phyloP scores from a whole-genome alignment of 1,139 yeast species.

The Debaryomycetaceae sp. region DNA sequence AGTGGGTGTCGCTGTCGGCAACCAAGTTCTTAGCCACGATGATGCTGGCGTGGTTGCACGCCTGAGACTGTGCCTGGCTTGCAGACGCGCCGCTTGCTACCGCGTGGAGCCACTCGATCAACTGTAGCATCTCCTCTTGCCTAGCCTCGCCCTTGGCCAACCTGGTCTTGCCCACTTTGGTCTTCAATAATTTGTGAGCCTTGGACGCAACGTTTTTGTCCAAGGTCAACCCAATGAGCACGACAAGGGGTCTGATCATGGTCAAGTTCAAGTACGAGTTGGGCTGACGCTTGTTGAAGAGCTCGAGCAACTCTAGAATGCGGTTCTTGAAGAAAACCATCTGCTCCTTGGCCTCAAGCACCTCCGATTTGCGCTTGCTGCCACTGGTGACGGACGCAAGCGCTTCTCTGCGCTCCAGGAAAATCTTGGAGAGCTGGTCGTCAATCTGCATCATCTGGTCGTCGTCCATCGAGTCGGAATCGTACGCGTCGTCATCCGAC shows the following conservation, averaged over 20 bases:
- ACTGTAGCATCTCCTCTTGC: constrained; percentile 17
- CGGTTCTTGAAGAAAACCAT: constrained; percentile 78
- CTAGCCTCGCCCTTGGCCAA: constrained; percentile 17
- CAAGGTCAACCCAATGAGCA: constrained; percentile 59
- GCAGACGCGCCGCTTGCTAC: constrained; percentile 41
- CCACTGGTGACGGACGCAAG: constrained; percentile 49
- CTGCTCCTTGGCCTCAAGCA: constrained; percentile 69
- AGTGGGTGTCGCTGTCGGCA: constrained; percentile 22
- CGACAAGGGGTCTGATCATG: constrained; percentile 57
- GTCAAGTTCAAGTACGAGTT: constrained; percentile 37
- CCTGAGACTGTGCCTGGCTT: constrained; percentile 48
- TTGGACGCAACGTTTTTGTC: constrained; percentile 69
- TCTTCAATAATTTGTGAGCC: constrained; percentile 67
- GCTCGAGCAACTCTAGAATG: constrained; percentile 69
- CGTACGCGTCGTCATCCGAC: constrained; percentile 44
- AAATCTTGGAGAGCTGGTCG: constrained; percentile 75
- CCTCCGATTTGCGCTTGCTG: constrained; percentile 66
- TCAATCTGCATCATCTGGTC: constrained; percentile 97
- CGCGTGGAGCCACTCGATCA: constrained; percentile 31
- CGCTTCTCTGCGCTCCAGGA: constrained; percentile 73
- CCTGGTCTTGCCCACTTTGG: constrained; percentile 55
- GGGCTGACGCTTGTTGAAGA: constrained; percentile 48
- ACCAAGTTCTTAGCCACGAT: constrained; percentile 57
- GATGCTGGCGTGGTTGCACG: constrained; percentile 61
- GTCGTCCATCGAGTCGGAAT: constrained; percentile 87